Percentiles rank a stretch among this genome's conserved stretches.
Conservation (phyloP, 768 basidiomycete genomes). For the Tricholoma saponaceum region DNA sequence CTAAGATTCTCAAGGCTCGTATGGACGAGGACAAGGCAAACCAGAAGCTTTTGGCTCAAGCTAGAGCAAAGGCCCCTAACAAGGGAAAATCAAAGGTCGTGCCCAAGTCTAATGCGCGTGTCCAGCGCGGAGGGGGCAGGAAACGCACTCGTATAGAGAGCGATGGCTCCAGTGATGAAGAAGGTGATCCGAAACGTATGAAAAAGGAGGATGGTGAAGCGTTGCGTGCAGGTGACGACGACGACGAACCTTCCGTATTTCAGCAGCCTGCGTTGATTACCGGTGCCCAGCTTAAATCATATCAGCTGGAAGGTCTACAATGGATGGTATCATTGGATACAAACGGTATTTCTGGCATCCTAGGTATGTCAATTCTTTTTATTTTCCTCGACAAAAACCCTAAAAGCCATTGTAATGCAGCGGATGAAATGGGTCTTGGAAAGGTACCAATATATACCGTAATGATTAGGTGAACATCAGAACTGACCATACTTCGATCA, state of each 20-base stretch:
- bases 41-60: conserved; percentile 14
- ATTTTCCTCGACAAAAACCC: conserved; percentile 1
- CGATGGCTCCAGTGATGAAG: conserved; percentile 13
- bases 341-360: conserved; percentile 79
- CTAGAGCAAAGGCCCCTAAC: conserved; percentile 5
- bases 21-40: conserved; percentile 62
- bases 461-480: background rate
- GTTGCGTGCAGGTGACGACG: conserved; percentile 11
- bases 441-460: conserved; percentile 42
- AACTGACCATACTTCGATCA: conserved; percentile 23
- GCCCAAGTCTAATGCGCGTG: conserved; percentile 1
- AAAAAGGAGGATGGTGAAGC: conserved; percentile 16
- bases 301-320: conserved; percentile 91
- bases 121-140: conserved; percentile 8
- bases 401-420: conserved; percentile 31
- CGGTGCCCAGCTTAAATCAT: conserved; percentile 81
- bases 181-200: conserved; percentile 13
- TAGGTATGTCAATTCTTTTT: conserved; percentile 40
- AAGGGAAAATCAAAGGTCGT: conserved; percentile 5
- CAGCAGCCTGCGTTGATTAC: conserved; percentile 78
- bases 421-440: conserved; percentile 95
- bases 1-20: conserved; percentile 61
- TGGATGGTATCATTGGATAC: conserved; percentile 91
- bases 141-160: conserved; percentile 18
- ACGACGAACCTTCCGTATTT: conserved; percentile 38